These are phyloP conservation scores for Deuterostichococcus epilithicus DNA, from an alignment of 139 green algal genomes.

Conservation along the genomic window DNA sequence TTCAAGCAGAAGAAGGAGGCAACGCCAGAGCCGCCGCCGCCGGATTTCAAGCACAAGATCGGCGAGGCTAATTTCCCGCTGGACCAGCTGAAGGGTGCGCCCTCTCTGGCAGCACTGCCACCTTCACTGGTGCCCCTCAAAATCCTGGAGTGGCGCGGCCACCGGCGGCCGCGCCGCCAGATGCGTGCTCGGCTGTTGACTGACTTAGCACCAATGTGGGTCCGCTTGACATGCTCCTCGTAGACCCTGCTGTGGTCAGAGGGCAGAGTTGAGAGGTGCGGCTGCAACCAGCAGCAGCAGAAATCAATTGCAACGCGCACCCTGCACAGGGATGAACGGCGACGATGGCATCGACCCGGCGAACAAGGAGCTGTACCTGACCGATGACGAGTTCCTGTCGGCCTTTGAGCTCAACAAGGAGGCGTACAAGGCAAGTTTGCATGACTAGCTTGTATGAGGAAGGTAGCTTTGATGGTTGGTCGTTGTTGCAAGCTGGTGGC, in stretches of 20 bases:
- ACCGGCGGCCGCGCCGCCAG: too few relatives aligned
- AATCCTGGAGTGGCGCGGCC: too few relatives aligned
- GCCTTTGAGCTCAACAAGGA: not conserved
- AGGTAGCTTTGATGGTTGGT: not conserved
- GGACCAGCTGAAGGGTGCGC: slow-evolving; percentile 30
- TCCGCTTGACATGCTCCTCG: too few relatives aligned
- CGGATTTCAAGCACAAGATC: slow-evolving; percentile 7
- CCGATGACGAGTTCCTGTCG: slow-evolving; percentile 30
- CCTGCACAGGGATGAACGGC: slow-evolving; percentile 23
- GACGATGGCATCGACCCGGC: slow-evolving; percentile 41
- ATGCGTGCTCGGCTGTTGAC: too few relatives aligned
- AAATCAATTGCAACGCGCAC: not conserved
- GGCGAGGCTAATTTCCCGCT: slow-evolving; percentile 16
- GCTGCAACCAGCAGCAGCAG: not conserved
- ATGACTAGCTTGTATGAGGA: not conserved
- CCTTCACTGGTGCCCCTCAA: too few relatives aligned
- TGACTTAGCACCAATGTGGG: too few relatives aligned
- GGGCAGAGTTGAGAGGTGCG: not conserved
- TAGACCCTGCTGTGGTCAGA: too few relatives aligned
- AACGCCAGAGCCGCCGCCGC: too few relatives aligned
- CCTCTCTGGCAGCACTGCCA: too few relatives aligned
- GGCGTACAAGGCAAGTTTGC: not conserved
- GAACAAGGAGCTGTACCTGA: slow-evolving; percentile 40
- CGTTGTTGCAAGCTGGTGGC: not conserved
- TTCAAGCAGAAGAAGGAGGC: not conserved